Evolutionary conservation across 345 rosid genomes (phyloP).

Genomic region (Sonneratia alba): DNA sequence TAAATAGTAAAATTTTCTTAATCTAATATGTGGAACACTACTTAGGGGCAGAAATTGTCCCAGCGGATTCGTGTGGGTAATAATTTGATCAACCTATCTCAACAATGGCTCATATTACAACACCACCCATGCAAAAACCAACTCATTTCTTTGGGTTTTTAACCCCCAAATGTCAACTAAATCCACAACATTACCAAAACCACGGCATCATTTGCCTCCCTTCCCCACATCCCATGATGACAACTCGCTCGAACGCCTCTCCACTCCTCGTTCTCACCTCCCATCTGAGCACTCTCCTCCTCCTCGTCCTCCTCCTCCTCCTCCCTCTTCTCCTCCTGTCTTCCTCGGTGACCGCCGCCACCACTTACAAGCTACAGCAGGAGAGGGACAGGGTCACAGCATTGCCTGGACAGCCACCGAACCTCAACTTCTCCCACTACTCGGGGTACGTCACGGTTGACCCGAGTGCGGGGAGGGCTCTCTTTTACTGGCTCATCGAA

Average conservation of each 20-base stretch:
- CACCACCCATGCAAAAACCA: background rate
- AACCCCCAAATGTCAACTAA: background rate
- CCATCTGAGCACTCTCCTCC: background rate
- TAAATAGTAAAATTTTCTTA: too few relatives aligned
- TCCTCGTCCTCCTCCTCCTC: slow-evolving; percentile 7
- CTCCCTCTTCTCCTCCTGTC: slow-evolving; percentile 5
- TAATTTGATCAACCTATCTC: too few relatives aligned
- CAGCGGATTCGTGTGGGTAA: too few relatives aligned
- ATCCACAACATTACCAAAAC: background rate
- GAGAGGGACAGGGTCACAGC: slow-evolving; percentile 42
- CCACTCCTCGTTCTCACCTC: background rate
- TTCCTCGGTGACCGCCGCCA: background rate
- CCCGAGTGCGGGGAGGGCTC: slow-evolving; percentile 38
- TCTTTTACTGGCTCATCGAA: slow-evolving; percentile 70
- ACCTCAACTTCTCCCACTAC: slow-evolving; percentile 59
- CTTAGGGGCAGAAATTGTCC: too few relatives aligned
- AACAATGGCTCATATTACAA: background rate
- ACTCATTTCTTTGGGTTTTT: background rate
- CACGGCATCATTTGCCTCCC: background rate
- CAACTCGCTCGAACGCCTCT: background rate
- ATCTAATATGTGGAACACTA: too few relatives aligned
- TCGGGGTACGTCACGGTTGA: slow-evolving; percentile 74
- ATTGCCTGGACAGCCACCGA: slow-evolving; percentile 64
- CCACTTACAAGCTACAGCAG: slow-evolving; percentile 17
- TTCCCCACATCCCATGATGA: background rate